Evolutionary conservation across 331 rosid species (phyloP), one percentile per base, ranked within the genome.

Genomic region (Malus hybrid): DNA sequence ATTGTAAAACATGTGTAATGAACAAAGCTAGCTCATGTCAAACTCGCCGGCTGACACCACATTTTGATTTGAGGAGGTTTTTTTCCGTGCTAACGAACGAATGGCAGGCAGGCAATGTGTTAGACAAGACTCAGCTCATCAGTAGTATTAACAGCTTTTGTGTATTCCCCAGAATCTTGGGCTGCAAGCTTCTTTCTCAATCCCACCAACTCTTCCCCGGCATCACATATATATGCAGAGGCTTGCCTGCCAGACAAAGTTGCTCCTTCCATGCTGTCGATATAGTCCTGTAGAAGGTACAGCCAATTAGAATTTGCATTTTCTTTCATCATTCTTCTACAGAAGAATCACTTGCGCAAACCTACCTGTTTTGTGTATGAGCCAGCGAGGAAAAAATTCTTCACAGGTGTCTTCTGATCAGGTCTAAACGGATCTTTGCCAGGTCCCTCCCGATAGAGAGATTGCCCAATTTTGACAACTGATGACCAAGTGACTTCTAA

Each of bases 181-280:
- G 79, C 48, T 7, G 80, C 83, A 60, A 95, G 82, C 84, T 86
- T 83, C 81, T 95, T 91, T 76, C 88, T 89, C 84, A 92, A 74
- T 29, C 79, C 87, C 75, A 86, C 86, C 83, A 95, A 79, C 29
- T 83, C 90, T 84, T 95, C 99, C 66, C 97, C 99, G 0, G 92
- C 93, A 73, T 90, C 80, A 54, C 97, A 95, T 77, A 95, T 87
- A 75, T 80, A 95, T 3, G 99, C 90, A 16, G 97, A 89, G 48
- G 99, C 86, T 86, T 88, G 97, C 77, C 99, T 89, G 19, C 99
- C 97, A 0, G 97, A 92, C 80, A 95, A 83, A 39, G 99, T 92
- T 84, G 99, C 99, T 27, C 99, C 99, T 88, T 95, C 97, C 97
- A 95, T 95, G 86, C 99, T 95, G 80, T 95, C 99, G 83, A 92